Percentiles rank a stretch among this genome's conserved stretches.
phyloP scores from a whole-genome alignment of 805 yeast genomes.

The Candida sonorensis region DNA sequence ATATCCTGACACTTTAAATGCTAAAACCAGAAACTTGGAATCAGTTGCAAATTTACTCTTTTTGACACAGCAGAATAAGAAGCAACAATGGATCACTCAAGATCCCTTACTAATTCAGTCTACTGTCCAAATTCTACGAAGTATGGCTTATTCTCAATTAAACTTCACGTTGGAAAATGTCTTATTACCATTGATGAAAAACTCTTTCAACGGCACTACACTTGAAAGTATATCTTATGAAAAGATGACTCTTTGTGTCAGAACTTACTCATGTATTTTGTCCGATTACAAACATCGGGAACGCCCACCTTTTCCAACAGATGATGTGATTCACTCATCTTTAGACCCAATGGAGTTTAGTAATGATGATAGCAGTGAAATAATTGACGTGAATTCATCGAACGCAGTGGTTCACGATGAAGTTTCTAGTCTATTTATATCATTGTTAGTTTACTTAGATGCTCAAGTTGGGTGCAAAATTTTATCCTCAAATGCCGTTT shows the following conservation, averaged over 20 bases:
- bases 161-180: slow-evolving; percentile 77
- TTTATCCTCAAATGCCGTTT: slow-evolving; percentile 11
- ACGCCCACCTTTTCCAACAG: slow-evolving; percentile 71
- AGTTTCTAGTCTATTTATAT: slow-evolving; percentile 51
- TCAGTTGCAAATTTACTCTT: slow-evolving; percentile 51
- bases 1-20: slow-evolving; percentile 81
- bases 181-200: slow-evolving; percentile 59
- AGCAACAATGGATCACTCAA: slow-evolving; percentile 70
- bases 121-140: slow-evolving; percentile 65
- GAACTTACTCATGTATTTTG: slow-evolving; percentile 65
- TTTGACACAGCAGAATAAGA: slow-evolving; percentile 39
- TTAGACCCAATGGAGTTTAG: slow-evolving; percentile 29
- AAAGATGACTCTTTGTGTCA: slow-evolving; percentile 58
- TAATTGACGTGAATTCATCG: slow-evolving; percentile 37
- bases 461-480: slow-evolving; percentile 41
- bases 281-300: slow-evolving; percentile 51
- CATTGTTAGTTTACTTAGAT: slow-evolving; percentile 55
- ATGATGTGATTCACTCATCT: slow-evolving; percentile 32
- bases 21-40: slow-evolving; percentile 75
- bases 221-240: slow-evolving; percentile 67
- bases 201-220: slow-evolving; percentile 48
- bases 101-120: slow-evolving; percentile 59
- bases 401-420: slow-evolving; percentile 61
- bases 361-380: slow-evolving; percentile 29
- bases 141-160: slow-evolving; percentile 71